Conservation (phyloP, 2,329 filamentous ascomycete species). For the Clonostachys rhizophaga region DNA sequence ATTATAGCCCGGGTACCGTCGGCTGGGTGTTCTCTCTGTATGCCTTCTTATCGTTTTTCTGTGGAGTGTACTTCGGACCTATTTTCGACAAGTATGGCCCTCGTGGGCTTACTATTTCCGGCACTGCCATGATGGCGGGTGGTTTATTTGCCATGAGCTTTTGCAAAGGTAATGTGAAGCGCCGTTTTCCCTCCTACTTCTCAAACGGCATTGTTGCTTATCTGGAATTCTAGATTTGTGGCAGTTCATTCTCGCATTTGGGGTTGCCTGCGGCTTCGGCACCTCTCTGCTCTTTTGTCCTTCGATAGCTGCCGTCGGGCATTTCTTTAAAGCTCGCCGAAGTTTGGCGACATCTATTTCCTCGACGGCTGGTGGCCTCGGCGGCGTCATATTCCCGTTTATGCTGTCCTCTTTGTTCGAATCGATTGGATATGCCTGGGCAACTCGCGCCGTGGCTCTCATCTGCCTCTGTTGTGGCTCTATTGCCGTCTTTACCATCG, state of each 20-base stretch:
- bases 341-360: slow-evolving; percentile 80
- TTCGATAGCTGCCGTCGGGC: slow-evolving; percentile 71
- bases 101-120: slow-evolving; percentile 56
- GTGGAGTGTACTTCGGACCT: slow-evolving; percentile 77
- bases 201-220: too few species aligned
- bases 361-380: slow-evolving; percentile 66
- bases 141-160: slow-evolving; percentile 65
- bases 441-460: slow-evolving; percentile 60
- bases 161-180: slow-evolving; percentile 35
- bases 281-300: slow-evolving; percentile 81
- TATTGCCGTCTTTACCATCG: slow-evolving; percentile 30
- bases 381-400: slow-evolving; percentile 51
- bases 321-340: slow-evolving; percentile 73
- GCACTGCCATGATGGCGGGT: slow-evolving; percentile 56
- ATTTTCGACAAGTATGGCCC: slow-evolving; percentile 77
- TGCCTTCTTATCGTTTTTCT: slow-evolving; percentile 70
- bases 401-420: slow-evolving; percentile 53
- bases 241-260: slow-evolving; percentile 81
- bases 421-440: slow-evolving; percentile 57
- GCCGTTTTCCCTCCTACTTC: not conserved
- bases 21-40: slow-evolving; percentile 51
- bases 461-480: slow-evolving; percentile 44
- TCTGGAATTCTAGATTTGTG: slow-evolving; percentile 48
- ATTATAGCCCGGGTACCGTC: slow-evolving; percentile 21
- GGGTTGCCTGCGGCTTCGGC: slow-evolving; percentile 68